Percentiles rank a stretch among this genome's conserved stretches.
Evolutionary conservation across 1,139 yeast species (phyloP).

Genomic region (Zhuliangozyma parablackwelliae): DNA sequence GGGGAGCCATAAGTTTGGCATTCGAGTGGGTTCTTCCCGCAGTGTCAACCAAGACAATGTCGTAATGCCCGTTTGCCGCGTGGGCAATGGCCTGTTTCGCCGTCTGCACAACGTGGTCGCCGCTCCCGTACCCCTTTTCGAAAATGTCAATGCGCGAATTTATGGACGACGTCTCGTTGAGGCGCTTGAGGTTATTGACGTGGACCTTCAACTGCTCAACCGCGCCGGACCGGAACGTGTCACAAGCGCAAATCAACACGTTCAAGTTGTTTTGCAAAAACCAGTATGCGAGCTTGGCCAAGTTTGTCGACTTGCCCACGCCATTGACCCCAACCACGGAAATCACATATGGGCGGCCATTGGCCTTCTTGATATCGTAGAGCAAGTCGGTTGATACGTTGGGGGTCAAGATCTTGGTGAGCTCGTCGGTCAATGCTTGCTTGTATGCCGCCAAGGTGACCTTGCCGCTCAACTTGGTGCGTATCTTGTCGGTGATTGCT

Average conservation of each 20-base stretch:
- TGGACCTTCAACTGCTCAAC: conserved; percentile 95
- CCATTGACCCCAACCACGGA: conserved; percentile 98
- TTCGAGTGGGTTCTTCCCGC: conserved; percentile 98
- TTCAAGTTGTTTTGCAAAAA: conserved; percentile 80
- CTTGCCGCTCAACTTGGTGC: conserved; percentile 24
- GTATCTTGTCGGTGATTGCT: conserved; percentile 34
- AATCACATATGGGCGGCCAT: conserved; percentile 76
- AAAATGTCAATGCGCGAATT: conserved; percentile 68
- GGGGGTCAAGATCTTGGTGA: conserved; percentile 84
- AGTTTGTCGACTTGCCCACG: conserved; percentile 93
- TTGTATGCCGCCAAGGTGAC: conserved; percentile 34
- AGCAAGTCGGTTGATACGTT: conserved; percentile 85
- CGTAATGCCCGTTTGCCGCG: conserved; percentile 55
- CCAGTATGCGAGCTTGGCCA: conserved; percentile 95
- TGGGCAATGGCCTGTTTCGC: conserved; percentile 90
- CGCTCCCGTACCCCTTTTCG: conserved; percentile 96
- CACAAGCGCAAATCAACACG: conserved; percentile 93
- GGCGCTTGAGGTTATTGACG: conserved; percentile 71
- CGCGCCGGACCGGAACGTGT: conserved; percentile 96
- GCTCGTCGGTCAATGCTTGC: conserved; percentile 66
- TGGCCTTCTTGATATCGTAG: conserved; percentile 64
- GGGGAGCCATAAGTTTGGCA: conserved; percentile 90
- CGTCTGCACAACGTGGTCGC: conserved; percentile 85
- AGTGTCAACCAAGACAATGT: conserved; percentile 89
- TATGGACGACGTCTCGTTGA: conserved; percentile 30